Evolutionary conservation across 805 yeast genomes (phyloP), one percentile per base, ranked within the genome.

Genomic region (Nakazawaea pomicola): DNA sequence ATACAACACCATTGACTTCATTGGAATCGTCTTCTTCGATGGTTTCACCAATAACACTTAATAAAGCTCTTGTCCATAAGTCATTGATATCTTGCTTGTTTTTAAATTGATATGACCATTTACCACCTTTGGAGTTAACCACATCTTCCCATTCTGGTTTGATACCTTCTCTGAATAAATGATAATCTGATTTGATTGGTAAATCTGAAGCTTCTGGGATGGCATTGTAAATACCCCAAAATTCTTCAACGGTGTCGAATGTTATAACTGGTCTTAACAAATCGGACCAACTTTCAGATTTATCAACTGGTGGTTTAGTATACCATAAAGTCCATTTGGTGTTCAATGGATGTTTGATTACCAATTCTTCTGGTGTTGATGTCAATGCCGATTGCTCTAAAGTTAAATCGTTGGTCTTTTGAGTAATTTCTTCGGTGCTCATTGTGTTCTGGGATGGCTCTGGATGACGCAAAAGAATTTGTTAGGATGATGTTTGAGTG

Each of bases 141-240:
- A 68, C 72, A 64, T 93, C 98, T 73, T 93, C 99, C 99, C 99
- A 93, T 74, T 93, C 98, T 43, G 99, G 99, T 64, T 87, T 83
- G 56, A 93, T 80, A 44, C 89, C 95, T 60, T 83, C 85, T 68
- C 91, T 84, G 74, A 93, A 93, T 57, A 91, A 78, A 62, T 93
- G 95, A 68, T 91, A 91, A 67, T 93, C 98, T 10, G 96, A 85
- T 65, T 82, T 86, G 56, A 83, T 59, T 53, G 98, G 98, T 60
- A 93, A 74, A 60, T 89, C 96, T 48, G 79, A 78, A 38, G 95
- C 96, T 54, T 79, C 80, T 51, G 98, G 98, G 54, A 93, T 82
- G 32, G 95, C 84, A 65, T 93, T 90, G 72, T 79, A 85, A 51
- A 91, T 83, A 19, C 98, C 99, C 99, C 99, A 93, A 70, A 93